Evolutionary conservation across 768 basidiomycete species (phyloP), one percentile per base, ranked within the genome.

Genomic region (Coprinopsis sp.): DNA sequence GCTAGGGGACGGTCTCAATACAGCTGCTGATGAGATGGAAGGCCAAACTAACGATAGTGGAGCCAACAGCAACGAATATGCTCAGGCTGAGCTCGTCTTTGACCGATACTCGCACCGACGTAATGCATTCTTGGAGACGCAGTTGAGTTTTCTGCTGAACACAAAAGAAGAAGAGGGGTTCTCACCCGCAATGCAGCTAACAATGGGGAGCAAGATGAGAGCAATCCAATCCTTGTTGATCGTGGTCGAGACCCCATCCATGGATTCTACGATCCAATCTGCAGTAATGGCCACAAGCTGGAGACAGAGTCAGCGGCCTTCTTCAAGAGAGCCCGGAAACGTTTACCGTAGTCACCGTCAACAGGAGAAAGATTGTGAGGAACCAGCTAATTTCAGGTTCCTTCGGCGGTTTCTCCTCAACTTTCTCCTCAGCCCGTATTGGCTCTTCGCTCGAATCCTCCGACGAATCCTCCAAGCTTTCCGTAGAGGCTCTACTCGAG

Each of bases 141-240:
- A 19, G 33, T 23, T 37, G 24, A 18, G 37, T 11, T 34, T 24
- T 16, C 29, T 37, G 27, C 29, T 6, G 10, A 8, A 3, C 30
- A 25, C 21, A 55, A 42, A 29, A 28, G 1, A 27, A 22, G 24
- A 44, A 28, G 34, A 14, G 14, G 29, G 21, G 19, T 4, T 47
- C 42, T 18, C 29, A 85, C 87, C 87, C 58, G 89, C 85, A 27
- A 91, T 71, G 12, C 84, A 85, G 27, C 81, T 85, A 31, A 94
- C 85, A 14, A 84, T 82, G 3, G 94, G 94, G 8, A 97, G 75
- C 12, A 98, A 61, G 54, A 98, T 91, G 28, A 97, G 68, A 13
- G 84, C 92, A 47, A 94, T 75, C 83, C 91, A 98, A 61, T 92
- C 87, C 53, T 88, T 87, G 58, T 80, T 84, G 51, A 98, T 79